Base-by-base conservation (phyloP, 2,329 filamentous ascomycete genomes). In the Claviceps sp. region DNA sequence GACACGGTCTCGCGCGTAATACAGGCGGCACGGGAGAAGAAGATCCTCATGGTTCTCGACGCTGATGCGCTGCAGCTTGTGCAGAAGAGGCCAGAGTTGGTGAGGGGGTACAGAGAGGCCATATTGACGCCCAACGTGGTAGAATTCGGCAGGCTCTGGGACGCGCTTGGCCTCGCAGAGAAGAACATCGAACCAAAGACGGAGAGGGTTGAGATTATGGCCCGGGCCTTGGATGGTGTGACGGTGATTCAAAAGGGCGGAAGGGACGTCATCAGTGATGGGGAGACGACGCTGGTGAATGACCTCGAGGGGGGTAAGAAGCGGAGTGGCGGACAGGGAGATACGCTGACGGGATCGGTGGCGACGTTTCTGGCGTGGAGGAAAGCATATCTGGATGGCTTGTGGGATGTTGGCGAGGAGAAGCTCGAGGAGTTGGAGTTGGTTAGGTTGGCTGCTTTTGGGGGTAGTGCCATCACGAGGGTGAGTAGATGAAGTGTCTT, bases 91-190 rank as follows among this genome's bases (percentile, higher is more conserved):
- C 90, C 89, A 0, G 82, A 82, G 38, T 71, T 97, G 1, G 80
- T 98, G 1, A 76, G 80, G 22, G 90, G 89, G 0, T 97, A 91
- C 70, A 76, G 75, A 47, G 80, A 87, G 55, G 94, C 88, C 50
- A 88, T 98, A 50, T 71, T 98, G 53, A 98, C 93, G 43, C 93
- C 93, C 1, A 98, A 98, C 57, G 85, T 96, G 0, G 89, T 95
- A 4, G 93, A 98, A 67, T 97, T 97, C 64, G 82, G 78, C 1
- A 76, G 90, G 13, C 68, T 98, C 43, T 90, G 89, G 54, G 85
- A 89, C 66, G 77, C 81, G 2, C 74, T 93, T 54, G 80, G 81
- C 3, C 72, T 95, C 11, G 10, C 19, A 51, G 78, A 89, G 1
- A 63, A 41, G 30, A 13, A 19, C 19, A 6, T 2, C n/a, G 8